Conservation (phyloP, 2,329 filamentous ascomycete genomes). For the Ophiosphaerella herpotricha region DNA sequence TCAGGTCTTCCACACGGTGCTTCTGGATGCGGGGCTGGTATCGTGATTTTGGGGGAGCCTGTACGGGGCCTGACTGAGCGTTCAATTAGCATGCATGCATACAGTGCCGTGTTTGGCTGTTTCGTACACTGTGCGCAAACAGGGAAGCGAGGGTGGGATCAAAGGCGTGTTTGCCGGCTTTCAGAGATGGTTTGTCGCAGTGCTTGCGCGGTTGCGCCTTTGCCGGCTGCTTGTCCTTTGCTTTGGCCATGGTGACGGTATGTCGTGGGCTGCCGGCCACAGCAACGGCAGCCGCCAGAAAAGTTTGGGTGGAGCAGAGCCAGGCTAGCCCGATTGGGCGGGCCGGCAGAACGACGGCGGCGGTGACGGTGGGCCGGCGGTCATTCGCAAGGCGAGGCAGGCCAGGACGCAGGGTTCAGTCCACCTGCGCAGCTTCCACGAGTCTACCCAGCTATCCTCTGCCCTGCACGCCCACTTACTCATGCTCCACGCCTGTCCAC, state of each 20-base stretch:
- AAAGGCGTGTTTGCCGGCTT: slow-evolving; percentile 42
- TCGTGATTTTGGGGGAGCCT: slow-evolving; percentile 48
- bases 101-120: neutral
- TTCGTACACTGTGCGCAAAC: slow-evolving; percentile 51
- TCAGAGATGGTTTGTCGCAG: slow-evolving; percentile 23
- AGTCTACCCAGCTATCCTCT: slow-evolving; percentile 12
- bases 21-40: slow-evolving; percentile 38
- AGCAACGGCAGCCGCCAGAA: slow-evolving; percentile 17
- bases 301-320: slow-evolving; percentile 37
- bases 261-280: slow-evolving; percentile 7
- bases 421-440: slow-evolving; percentile 23
- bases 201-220: slow-evolving; percentile 16
- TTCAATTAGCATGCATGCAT: slow-evolving; percentile 13
- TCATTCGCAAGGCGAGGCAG: slow-evolving; percentile 20
- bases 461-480: slow-evolving; percentile 9
- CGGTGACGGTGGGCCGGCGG: slow-evolving; percentile 18
- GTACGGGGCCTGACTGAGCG: slow-evolving; percentile 41
- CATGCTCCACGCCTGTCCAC: slow-evolving; percentile 22
- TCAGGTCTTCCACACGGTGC: slow-evolving; percentile 29
- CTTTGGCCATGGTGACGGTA: slow-evolving; percentile 39
- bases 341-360: slow-evolving; percentile 16
- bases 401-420: slow-evolving; percentile 19
- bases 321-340: neutral
- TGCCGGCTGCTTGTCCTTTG: slow-evolving; percentile 31
- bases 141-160: slow-evolving; percentile 54